A percentile compares a stretch with the other conserved stretches of the same genome.
These are phyloP conservation scores for Podospora pseudocomata DNA, from an alignment of 495 filamentous ascomycete species.

Conservation along the genomic window DNA sequence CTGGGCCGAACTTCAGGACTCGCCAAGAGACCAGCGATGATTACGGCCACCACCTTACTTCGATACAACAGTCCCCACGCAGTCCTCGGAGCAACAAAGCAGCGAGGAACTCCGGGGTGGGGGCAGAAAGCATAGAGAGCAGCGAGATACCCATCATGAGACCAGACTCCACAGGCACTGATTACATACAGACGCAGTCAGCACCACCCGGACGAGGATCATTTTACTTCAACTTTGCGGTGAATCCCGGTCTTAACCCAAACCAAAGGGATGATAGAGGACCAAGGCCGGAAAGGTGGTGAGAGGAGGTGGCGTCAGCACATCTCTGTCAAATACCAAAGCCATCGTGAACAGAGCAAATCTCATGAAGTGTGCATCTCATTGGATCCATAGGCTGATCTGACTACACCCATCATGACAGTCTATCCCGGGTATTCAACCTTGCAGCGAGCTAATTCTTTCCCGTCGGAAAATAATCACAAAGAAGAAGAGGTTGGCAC, in stretches of 20 bases:
- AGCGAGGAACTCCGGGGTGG: background rate
- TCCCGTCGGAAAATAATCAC: too few relatives aligned
- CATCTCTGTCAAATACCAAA: too few relatives aligned
- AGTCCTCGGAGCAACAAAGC: background rate
- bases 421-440: too few relatives aligned
- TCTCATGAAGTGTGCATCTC: too few relatives aligned
- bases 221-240: background rate
- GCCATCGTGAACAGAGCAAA: too few relatives aligned
- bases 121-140: background rate
- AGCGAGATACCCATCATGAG: background rate
- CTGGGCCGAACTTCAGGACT: background rate
- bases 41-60: background rate
- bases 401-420: too few relatives aligned
- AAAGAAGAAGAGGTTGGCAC: too few relatives aligned
- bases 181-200: background rate
- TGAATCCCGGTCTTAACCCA: background rate
- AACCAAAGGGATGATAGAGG: background rate
- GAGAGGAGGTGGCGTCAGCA: too few relatives aligned
- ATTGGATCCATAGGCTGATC: too few relatives aligned
- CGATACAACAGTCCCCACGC: background rate
- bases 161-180: background rate
- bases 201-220: background rate
- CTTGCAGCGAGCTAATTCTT: too few relatives aligned
- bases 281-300: too few relatives aligned
- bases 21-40: background rate